Percentiles rank a stretch among this genome's conserved stretches.
These are phyloP conservation scores for Takashimella tepidaria DNA, from an alignment of 1,284 basidiomycete species.

Conservation along the genomic window DNA sequence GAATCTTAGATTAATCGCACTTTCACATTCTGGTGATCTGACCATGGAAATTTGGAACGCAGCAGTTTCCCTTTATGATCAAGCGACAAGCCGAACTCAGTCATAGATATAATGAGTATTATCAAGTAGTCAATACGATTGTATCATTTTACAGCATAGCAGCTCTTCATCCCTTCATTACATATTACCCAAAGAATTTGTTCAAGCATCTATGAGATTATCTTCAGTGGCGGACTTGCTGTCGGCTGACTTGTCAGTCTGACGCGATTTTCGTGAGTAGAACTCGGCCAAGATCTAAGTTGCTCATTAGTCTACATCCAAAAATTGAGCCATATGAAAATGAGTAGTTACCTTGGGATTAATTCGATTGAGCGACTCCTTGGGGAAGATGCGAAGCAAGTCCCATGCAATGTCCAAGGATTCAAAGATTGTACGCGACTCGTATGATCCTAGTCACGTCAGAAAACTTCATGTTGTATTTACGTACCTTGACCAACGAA, in stretches of 20 bases:
- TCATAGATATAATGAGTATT: too few relatives aligned
- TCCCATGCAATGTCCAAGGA: slow-evolving; percentile 97
- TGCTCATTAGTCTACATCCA: too few relatives aligned
- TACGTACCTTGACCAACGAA: slow-evolving; percentile 85
- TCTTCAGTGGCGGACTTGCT: slow-evolving; percentile 8
- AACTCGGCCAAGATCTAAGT: slow-evolving; percentile 15
- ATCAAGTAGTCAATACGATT: too few relatives aligned
- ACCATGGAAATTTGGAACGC: not conserved
- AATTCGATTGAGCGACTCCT: slow-evolving; percentile 95
- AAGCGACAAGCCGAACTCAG: not conserved
- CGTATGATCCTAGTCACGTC: slow-evolving; percentile 67
- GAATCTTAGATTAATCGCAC: not conserved
- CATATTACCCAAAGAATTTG: not conserved
- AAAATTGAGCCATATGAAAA: too few relatives aligned
- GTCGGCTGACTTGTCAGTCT: not conserved
- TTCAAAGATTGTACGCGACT: slow-evolving; percentile 94
- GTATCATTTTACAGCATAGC: not conserved
- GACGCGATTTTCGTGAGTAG: slow-evolving; percentile 17
- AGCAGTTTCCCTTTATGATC: not conserved
- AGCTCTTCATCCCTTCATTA: not conserved
- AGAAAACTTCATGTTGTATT: not conserved
- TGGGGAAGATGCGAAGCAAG: slow-evolving; percentile 95
- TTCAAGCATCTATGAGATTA: slow-evolving; percentile 16
- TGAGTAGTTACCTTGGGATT: slow-evolving; percentile 67
- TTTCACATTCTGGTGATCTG: not conserved